Evolutionary conservation across 1,139 yeast species (phyloP), one percentile per base, ranked within the genome.

Genomic region (Debaryomyces nepalensis): DNA sequence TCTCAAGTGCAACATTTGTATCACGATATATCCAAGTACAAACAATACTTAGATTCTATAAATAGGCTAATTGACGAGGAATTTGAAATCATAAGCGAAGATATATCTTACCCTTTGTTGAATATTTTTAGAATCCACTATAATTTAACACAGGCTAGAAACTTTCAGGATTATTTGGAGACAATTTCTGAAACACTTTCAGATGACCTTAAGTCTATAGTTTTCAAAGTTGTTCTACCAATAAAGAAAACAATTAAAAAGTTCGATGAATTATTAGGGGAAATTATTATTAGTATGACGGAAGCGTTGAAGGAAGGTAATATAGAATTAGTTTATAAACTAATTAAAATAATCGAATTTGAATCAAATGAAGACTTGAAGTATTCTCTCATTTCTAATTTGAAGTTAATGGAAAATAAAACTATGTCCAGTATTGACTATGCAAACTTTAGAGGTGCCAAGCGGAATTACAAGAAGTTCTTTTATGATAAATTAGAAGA

Each of bases 361-460:
- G 99, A 95, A 60, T 87, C 86, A 49, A 72, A 77, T 30, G 90
- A 87, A 54, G 99, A 93, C 55, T 61, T 82, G 46, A 82, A 83
- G 52, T 71, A 82, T 23, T 59, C 68, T 7, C 68, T 85, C n/a
- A 66, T 79, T 45, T 63, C 71, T 33, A 73, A 72, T 39, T 68
- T 83, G 35, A 59, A 58, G 42, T 61, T 66, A 49, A 55, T 48
- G 41, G 53, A 47, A 16, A 32, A 45, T 2, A 50, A 45, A 6
- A 57, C 57, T 36, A 33, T 53, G 11, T 54, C 53, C 22, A 52
- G 58, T 2, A 47, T 60, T 9, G 57, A 63, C 47, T 73, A 73
- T 49, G 52, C 66, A 7, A 54, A 50, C 14, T 66, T 53, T 41
- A 66, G 88, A 50, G 66, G 77, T 3, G 47, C 61, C 2, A 71